Conservation (phyloP, 1,284 basidiomycete species). For the Sanghuangporus weigelae region DNA sequence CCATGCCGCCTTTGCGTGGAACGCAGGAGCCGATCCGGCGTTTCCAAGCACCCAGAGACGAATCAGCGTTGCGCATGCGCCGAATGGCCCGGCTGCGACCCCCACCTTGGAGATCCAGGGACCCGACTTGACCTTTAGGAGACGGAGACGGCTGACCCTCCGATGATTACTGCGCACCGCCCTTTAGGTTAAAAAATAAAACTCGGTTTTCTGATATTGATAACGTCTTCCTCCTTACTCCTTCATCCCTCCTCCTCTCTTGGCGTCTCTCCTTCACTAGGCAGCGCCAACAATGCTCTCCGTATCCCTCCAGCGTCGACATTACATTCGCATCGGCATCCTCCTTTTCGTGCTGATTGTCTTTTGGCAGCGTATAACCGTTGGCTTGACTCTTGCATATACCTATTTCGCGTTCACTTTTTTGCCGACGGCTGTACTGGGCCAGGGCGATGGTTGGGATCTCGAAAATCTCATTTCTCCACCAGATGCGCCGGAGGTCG, state of each 20-base stretch:
- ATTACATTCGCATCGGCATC: not conserved
- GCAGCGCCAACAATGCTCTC: not conserved
- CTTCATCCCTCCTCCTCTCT: not conserved
- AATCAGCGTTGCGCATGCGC: not conserved
- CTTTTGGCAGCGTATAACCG: not conserved
- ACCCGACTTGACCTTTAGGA: not conserved
- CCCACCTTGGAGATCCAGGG: not conserved
- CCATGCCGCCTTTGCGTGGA: too few relatives aligned
- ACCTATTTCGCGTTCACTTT: constrained; percentile 9
- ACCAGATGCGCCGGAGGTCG: constrained; percentile 5
- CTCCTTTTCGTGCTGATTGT: not conserved
- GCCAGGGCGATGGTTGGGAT: constrained; percentile 4
- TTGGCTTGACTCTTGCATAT: constrained; percentile 2
- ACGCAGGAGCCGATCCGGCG: not conserved
- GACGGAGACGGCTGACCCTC: not conserved
- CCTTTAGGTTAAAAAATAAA: not conserved
- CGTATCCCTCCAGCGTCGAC: constrained; percentile 6
- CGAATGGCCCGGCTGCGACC: not conserved
- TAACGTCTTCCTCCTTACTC: not conserved
- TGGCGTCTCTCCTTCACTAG: not conserved
- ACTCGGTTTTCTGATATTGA: not conserved
- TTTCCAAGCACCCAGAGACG: not conserved
- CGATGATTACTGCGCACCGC: not conserved
- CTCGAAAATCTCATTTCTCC: constrained; percentile 4
- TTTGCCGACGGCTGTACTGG: constrained; percentile 1